These are phyloP conservation scores for Oryza glaberrima DNA, from an alignment of 176 grass and related monocot species.

Conservation along the genomic window DNA sequence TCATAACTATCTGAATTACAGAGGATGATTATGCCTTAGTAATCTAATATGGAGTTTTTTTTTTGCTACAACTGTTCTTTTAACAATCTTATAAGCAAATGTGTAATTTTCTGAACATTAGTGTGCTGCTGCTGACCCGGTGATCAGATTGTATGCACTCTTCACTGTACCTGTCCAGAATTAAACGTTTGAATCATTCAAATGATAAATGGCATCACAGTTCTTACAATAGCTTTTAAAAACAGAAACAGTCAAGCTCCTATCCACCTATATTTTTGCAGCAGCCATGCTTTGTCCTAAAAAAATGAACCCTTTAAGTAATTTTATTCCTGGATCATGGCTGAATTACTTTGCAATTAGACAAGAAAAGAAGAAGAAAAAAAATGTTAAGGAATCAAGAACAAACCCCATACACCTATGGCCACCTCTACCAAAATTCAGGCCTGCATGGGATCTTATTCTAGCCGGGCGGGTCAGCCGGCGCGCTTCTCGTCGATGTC, in stretches of 20 bases:
- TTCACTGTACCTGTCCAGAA: background rate
- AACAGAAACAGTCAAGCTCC: background rate
- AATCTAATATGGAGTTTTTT: background rate
- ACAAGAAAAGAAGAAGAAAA: background rate
- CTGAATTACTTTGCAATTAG: background rate
- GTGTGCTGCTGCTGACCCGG: constrained; percentile 5
- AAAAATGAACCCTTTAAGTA: background rate
- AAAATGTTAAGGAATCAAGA: background rate
- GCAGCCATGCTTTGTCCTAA: constrained; percentile 6
- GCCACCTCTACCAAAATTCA: constrained; percentile 6
- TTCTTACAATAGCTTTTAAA: background rate
- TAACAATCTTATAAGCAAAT: background rate
- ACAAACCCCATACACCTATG: constrained; percentile 12
- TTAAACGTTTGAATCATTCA: background rate
- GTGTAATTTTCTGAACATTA: background rate
- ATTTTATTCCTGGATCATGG: constrained; percentile 33
- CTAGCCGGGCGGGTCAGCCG: constrained; percentile 1
- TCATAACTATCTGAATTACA: background rate
- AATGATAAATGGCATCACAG: no score
- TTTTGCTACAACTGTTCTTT: constrained; percentile 1
- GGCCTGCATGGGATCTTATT: constrained; percentile 22
- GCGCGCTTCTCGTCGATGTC: constrained; percentile 45
- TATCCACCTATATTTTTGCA: constrained; percentile 6
- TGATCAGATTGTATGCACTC: background rate
- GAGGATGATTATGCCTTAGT: background rate